Percentiles rank a stretch among this genome's conserved stretches.
Evolutionary conservation across 257 asterid genomes (phyloP).

Genomic region (Primulina huaijiensis): DNA sequence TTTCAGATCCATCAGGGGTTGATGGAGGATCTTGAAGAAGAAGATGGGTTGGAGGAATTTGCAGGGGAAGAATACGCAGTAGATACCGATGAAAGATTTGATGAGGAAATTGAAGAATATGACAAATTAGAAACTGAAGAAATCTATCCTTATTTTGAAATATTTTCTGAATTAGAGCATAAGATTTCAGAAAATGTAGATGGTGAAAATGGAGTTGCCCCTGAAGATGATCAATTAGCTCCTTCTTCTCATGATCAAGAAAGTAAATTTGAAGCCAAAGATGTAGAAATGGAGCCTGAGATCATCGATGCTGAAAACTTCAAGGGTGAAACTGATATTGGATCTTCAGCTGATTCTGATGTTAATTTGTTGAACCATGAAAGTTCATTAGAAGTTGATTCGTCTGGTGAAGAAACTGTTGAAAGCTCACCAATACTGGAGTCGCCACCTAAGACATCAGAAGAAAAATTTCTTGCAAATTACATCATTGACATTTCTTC

Average conservation of each 20-base stretch:
- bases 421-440: constrained; percentile 10
- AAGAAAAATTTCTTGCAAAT: constrained; percentile 5
- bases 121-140: constrained; percentile 22
- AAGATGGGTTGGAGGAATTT: constrained; percentile 33
- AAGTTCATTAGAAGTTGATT: constrained; percentile 14
- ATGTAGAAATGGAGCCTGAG: constrained; percentile 26
- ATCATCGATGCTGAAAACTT: neutral
- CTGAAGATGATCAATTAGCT: constrained; percentile 23
- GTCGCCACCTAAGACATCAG: constrained; percentile 21
- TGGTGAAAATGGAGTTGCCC: constrained; percentile 21
- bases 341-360: constrained; percentile 22
- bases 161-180: constrained; percentile 19
- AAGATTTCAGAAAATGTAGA: constrained; percentile 19
- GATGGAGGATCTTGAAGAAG: constrained; percentile 26
- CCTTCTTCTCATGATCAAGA: constrained; percentile 24
- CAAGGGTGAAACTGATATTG: neutral
- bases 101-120: constrained; percentile 25
- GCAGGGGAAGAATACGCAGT: constrained; percentile 32
- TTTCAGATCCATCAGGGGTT: constrained; percentile 18
- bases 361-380: constrained; percentile 20
- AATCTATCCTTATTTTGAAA: constrained; percentile 11
- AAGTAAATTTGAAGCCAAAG: constrained; percentile 16
- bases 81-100: constrained; percentile 30
- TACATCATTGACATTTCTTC: constrained; percentile 27
- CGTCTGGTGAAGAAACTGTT: constrained; percentile 6